Evolutionary conservation across 345 rosid species (phyloP).

Genomic region (Xanthoceras sorbifolium): DNA sequence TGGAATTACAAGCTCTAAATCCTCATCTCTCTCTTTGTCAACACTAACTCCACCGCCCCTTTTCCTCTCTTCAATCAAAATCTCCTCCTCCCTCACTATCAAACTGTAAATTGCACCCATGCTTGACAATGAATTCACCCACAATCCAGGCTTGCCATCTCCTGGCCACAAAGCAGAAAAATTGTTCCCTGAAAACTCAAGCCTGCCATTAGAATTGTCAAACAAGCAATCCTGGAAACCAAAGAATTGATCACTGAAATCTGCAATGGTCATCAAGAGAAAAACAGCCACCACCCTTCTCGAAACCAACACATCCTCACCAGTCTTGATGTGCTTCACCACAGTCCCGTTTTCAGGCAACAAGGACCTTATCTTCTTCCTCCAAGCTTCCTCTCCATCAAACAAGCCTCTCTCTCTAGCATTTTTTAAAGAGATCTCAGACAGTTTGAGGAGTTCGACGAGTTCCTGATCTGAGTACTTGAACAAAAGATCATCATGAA

Average conservation of each 20-base stretch:
- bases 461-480: slow-evolving; percentile 71
- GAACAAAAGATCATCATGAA: slow-evolving; percentile 83
- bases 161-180: slow-evolving; percentile 82
- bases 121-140: slow-evolving; percentile 74
- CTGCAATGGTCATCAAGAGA: slow-evolving; percentile 83
- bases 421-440: slow-evolving; percentile 54
- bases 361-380: slow-evolving; percentile 64
- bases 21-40: slow-evolving; percentile 60
- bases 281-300: slow-evolving; percentile 74
- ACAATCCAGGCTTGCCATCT: slow-evolving; percentile 81
- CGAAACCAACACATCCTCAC: slow-evolving; percentile 62
- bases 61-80: slow-evolving; percentile 54
- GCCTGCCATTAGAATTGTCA: slow-evolving; percentile 59
- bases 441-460: slow-evolving; percentile 56
- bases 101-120: slow-evolving; percentile 79
- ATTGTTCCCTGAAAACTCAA: slow-evolving; percentile 68
- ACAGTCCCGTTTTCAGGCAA: slow-evolving; percentile 60
- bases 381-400: slow-evolving; percentile 66
- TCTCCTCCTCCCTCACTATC: slow-evolving; percentile 80
- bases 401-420: slow-evolving; percentile 67
- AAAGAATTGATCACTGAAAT: slow-evolving; percentile 86
- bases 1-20: slow-evolving; percentile 69
- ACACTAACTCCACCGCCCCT: slow-evolving; percentile 33
- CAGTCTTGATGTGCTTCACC: slow-evolving; percentile 77
- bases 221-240: slow-evolving; percentile 74